Evolutionary conservation across 441 rosid species (phyloP), one percentile per base, ranked within the genome.

Genomic region (Brassica hybrid): DNA sequence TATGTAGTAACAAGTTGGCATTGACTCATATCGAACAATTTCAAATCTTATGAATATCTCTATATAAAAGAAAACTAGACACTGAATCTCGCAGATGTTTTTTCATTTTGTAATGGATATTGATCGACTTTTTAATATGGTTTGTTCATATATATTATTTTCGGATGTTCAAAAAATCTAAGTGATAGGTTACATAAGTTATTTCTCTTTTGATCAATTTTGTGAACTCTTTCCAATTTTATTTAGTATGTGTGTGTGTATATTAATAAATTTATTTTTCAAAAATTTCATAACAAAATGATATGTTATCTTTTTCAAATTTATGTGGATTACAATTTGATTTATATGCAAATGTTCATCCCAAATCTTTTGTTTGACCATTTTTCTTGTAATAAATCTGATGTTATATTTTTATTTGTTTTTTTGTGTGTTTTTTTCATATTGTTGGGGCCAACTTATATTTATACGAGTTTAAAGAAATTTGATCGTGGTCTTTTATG

Each of bases 1-100:
- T 72, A 11, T 52, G 58, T 13, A 11, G 36, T 76, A 64, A 57
- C 75, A 76, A 64, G 25, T 56, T 41, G 25, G 6, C 7, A 21
- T 60, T n/a, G 21, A 75, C 25, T 19, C 43, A 62, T 34, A 52
- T 34, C 13, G 6, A 27, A 27, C 14, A 67, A 17, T 12, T 38
- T 17, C 11, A 17, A 1, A 19, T 7, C 10, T 52, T 52, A 0
- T 52, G 58, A 7, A 16, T 52, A 9, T 10, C 48, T 41, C 10
- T 41, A 41, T 41, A 38, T 38, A 10, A 41, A 10, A 10, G 12
- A 41, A 41, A 10, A 41, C 13, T 10, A 41, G 13, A 41, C 23
- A 41, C 11, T 41, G 10, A 13, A 41, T 43, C 14, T 12, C 14
- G 14, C 10, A 36, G 1, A 43, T 43, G 50, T 43, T 43, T 11